These are phyloP conservation scores for Aspergillus bridgeri DNA, from an alignment of 495 filamentous ascomycete genomes.

Conservation along the genomic window DNA sequence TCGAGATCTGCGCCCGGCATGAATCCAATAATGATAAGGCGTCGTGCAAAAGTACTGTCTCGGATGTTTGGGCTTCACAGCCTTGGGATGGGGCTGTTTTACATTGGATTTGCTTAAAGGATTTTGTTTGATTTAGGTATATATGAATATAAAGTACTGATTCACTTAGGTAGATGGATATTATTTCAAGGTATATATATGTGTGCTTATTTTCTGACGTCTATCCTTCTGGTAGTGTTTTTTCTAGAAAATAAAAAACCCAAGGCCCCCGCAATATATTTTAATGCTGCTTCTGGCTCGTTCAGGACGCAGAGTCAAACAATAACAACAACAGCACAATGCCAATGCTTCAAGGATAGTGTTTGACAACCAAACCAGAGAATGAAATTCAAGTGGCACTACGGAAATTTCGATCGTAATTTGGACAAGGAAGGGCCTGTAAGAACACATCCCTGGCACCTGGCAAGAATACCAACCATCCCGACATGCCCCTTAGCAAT, in stretches of 20 bases:
- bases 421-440: neutral
- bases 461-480: too few relatives aligned
- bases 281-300: neutral
- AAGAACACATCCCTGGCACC: neutral
- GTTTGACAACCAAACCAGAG: neutral
- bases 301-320: neutral
- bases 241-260: neutral
- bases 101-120: too few relatives aligned
- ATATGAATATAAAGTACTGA: too few relatives aligned
- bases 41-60: neutral
- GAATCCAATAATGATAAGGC: neutral
- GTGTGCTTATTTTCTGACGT: too few relatives aligned
- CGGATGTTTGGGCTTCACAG: neutral
- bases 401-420: neutral
- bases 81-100: neutral
- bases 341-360: neutral
- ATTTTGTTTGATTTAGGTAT: neutral
- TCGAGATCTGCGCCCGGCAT: too few relatives aligned
- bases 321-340: neutral
- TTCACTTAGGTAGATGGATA: too few relatives aligned
- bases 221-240: neutral
- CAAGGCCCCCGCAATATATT: neutral
- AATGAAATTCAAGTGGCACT: neutral
- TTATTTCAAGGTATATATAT: too few relatives aligned
- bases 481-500: too few relatives aligned